Evolutionary conservation across 2,329 filamentous ascomycete species (phyloP).

Genomic region (Trichoderma hamatum): DNA sequence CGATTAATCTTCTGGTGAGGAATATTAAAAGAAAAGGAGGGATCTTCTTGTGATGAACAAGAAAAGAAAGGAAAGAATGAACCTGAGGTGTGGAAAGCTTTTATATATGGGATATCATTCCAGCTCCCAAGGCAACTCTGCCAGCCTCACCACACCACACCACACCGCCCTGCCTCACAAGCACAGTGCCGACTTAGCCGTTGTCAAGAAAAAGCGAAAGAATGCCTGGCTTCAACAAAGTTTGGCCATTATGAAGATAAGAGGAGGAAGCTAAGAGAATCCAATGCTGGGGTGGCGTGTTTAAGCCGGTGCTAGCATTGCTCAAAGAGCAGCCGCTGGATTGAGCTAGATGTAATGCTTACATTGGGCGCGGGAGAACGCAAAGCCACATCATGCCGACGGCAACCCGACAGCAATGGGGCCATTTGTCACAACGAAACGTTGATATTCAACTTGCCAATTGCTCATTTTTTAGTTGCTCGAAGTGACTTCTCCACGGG

Average conservation of each 20-base stretch:
- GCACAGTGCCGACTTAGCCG: slow-evolving; percentile 19
- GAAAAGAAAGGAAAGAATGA: background rate
- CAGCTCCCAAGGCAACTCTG: background rate
- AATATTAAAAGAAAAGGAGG: background rate
- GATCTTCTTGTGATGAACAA: background rate
- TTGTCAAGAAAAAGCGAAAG: background rate
- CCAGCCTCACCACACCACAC: background rate
- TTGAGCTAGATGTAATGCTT: slow-evolving; percentile 13
- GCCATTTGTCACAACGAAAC: background rate
- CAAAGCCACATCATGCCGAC: slow-evolving; percentile 16
- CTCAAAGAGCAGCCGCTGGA: background rate
- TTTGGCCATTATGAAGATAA: slow-evolving; percentile 26
- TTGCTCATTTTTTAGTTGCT: background rate
- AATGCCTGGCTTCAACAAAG: slow-evolving; percentile 21
- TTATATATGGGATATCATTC: slow-evolving; percentile 14
- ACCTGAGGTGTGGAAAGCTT: slow-evolving; percentile 1
- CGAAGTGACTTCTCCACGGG: background rate
- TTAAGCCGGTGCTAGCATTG: slow-evolving; percentile 6
- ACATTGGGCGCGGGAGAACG: slow-evolving; percentile 2
- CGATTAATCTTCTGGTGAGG: background rate
- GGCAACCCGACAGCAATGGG: background rate
- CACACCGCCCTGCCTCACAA: background rate
- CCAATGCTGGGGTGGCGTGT: background rate
- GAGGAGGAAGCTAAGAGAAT: slow-evolving; percentile 1
- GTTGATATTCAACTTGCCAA: background rate